These are phyloP conservation scores for Coemansia sp. DNA, from an alignment of 192 early-diverging fungal genomes.

Conservation along the genomic window DNA sequence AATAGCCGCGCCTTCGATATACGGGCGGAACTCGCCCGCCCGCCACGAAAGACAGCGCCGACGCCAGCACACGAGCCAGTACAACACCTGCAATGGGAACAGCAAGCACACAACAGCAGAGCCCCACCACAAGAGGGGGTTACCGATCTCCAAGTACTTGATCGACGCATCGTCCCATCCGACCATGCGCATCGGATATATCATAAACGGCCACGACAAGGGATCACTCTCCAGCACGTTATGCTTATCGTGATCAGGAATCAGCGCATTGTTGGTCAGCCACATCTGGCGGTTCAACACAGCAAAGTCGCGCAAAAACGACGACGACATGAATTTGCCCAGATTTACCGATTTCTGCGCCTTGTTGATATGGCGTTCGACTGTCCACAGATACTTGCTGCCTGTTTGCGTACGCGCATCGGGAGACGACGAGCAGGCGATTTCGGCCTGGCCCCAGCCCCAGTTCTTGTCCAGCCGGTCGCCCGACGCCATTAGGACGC, in stretches of 20 bases:
- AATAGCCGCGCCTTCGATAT: conserved; percentile 56
- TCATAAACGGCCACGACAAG: conserved; percentile 65
- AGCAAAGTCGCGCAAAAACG: conserved; percentile 58
- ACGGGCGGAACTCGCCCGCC: conserved; percentile 55
- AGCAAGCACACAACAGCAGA: conserved; percentile 23
- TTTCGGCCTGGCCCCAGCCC: conserved; percentile 91
- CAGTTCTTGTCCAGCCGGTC: conserved; percentile 79
- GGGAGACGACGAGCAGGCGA: conserved; percentile 69
- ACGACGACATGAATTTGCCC: conserved; percentile 60
- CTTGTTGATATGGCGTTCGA: conserved; percentile 83
- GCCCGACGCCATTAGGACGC: conserved; percentile 74
- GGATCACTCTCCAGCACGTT: conserved; percentile 63
- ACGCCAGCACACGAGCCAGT: conserved; percentile 54
- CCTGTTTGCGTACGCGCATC: neutral
- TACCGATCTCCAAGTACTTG: conserved; percentile 71
- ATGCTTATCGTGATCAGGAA: conserved; percentile 73
- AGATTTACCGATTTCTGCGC: conserved; percentile 62
- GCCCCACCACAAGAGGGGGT: conserved; percentile 64
- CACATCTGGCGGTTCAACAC: conserved; percentile 76
- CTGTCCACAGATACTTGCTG: conserved; percentile 73
- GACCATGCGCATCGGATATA: conserved; percentile 68
- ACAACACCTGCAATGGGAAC: conserved; percentile 40
- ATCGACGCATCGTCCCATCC: conserved; percentile 66
- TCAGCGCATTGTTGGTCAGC: conserved; percentile 75
- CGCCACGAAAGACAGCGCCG: conserved; percentile 51